These are phyloP conservation scores for Boechera retrofracta DNA, from an alignment of 345 rosid species.

Conservation along the genomic window DNA sequence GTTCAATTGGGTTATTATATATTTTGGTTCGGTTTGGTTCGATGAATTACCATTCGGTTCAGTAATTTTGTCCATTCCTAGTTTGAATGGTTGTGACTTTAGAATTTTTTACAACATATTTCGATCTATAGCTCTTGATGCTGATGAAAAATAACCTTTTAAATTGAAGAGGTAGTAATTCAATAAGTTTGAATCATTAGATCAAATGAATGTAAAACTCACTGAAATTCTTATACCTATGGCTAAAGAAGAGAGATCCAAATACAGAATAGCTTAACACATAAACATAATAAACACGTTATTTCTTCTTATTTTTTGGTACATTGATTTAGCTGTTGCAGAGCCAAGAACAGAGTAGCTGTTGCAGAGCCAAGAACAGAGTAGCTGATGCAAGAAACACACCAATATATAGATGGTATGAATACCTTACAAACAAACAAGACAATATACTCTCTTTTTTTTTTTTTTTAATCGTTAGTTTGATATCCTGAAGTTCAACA, in stretches of 20 bases:
- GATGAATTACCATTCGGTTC: too few relatives aligned
- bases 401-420: too few relatives aligned
- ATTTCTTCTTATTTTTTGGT: constrained; percentile 14
- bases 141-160: not conserved
- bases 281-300: not conserved
- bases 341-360: constrained; percentile 24
- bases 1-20: too few relatives aligned
- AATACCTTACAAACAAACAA: too few relatives aligned
- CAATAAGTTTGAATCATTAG: not conserved
- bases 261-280: constrained; percentile 14
- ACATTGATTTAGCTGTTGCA: constrained; percentile 8
- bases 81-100: too few relatives aligned
- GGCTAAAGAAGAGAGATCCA: not conserved
- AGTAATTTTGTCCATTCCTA: too few relatives aligned
- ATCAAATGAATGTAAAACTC: not conserved
- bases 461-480: too few relatives aligned
- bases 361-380: constrained; percentile 12
- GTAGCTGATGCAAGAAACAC: not conserved
- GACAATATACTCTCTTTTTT: too few relatives aligned
- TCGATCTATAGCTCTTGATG: not conserved
- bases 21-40: too few relatives aligned
- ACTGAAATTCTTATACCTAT: not conserved
- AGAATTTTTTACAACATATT: too few relatives aligned
- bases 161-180: not conserved
- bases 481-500: too few relatives aligned